Percentiles rank a stretch among this genome's conserved stretches.
Evolutionary conservation across 2,329 filamentous ascomycete genomes (phyloP).

Genomic region (Talaromyces atroroseus): DNA sequence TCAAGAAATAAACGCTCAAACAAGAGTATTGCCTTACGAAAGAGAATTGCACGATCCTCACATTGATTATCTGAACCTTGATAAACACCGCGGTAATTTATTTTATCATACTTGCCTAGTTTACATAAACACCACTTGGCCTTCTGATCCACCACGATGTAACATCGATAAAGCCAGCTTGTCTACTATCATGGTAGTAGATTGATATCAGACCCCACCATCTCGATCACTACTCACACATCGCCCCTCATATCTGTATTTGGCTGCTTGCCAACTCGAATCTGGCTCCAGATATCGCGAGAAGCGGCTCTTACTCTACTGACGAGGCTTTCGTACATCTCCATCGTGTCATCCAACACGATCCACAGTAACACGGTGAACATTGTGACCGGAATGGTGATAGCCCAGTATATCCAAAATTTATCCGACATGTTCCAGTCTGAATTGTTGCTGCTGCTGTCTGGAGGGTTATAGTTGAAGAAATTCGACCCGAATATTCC

Average conservation of each 20-base stretch:
- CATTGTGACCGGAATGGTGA: conserved; percentile 11
- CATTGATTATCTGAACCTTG: too few relatives aligned
- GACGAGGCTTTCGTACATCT: conserved; percentile 3
- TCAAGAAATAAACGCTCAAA: too few relatives aligned
- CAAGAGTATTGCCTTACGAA: too few relatives aligned
- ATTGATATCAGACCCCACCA: neutral
- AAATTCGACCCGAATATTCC: conserved; percentile 11
- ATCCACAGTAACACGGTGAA: conserved; percentile 6
- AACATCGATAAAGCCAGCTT: neutral
- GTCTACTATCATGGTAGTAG: neutral
- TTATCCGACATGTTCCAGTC: conserved; percentile 12
- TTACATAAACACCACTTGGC: neutral
- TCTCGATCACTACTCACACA: neutral
- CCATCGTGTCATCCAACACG: conserved; percentile 6
- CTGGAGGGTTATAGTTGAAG: conserved; percentile 8
- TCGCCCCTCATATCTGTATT: neutral
- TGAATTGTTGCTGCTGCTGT: neutral
- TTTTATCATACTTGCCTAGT: neutral
- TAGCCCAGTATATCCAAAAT: conserved; percentile 13
- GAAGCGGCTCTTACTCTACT: neutral
- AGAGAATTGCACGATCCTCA: too few relatives aligned
- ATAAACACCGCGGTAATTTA: too few relatives aligned
- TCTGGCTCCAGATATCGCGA: neutral
- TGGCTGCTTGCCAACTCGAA: neutral
- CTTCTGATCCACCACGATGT: neutral